phyloP scores from a whole-genome alignment of 169 alveolate genomes.

The Eimeria praecox region DNA sequence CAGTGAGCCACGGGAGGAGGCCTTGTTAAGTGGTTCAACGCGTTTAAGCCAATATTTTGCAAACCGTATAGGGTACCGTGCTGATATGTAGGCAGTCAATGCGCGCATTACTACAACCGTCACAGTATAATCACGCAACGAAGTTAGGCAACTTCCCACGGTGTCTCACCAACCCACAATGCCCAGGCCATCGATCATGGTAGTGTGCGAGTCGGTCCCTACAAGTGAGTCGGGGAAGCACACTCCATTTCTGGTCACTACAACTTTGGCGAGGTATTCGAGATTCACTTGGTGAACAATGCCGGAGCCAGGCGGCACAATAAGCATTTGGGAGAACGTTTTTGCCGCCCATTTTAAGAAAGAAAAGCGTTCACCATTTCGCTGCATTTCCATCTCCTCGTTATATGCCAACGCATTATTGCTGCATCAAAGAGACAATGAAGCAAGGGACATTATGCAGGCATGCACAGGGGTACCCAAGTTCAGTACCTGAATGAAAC shows the following conservation, averaged over 20 bases:
- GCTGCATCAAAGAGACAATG: slow-evolving; percentile 42
- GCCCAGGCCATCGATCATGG: slow-evolving; percentile 98
- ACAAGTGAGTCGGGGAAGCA: slow-evolving; percentile 88
- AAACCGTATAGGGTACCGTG: neutral
- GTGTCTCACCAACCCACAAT: slow-evolving; percentile 91
- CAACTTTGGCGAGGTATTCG: slow-evolving; percentile 91
- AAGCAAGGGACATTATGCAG: neutral
- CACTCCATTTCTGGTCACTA: slow-evolving; percentile 85
- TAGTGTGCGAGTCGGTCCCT: slow-evolving; percentile 98
- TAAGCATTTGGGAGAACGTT: slow-evolving; percentile 95
- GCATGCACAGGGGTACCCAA: neutral
- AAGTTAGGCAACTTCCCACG: neutral
- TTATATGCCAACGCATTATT: slow-evolving; percentile 94
- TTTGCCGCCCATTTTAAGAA: slow-evolving; percentile 98
- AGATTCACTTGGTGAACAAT: slow-evolving; percentile 97
- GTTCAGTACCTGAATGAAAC: neutral
- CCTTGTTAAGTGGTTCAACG: neutral
- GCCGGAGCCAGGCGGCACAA: slow-evolving; percentile 99
- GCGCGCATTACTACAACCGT: neutral
- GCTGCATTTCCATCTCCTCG: slow-evolving; percentile 94
- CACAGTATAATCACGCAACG: neutral
- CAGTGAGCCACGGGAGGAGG: neutral
- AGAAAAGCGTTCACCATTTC: slow-evolving; percentile 96
- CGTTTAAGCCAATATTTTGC: neutral
- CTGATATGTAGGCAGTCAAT: neutral